These are phyloP conservation scores for Sporothrix phasma DNA, from an alignment of 2,329 filamentous ascomycete species.

Conservation along the genomic window DNA sequence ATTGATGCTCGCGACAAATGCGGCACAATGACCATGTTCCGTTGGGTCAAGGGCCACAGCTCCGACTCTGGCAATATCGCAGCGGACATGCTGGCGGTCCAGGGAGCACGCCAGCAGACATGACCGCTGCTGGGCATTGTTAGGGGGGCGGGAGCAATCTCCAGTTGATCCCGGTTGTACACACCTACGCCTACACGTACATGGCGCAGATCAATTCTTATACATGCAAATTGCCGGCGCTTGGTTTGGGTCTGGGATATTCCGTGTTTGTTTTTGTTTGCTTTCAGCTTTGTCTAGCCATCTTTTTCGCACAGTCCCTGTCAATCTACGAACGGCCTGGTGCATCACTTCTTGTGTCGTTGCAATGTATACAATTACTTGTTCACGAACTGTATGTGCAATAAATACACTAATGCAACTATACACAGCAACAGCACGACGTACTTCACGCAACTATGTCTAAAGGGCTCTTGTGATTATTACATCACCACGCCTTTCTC, in stretches of 20 bases:
- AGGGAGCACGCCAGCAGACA: constrained; percentile 38
- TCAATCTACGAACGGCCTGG: not conserved
- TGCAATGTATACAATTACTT: too few species aligned
- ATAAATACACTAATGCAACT: too few species aligned
- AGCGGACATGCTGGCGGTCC: constrained; percentile 69
- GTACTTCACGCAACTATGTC: too few species aligned
- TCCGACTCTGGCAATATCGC: constrained; percentile 63
- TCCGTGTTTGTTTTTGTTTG: not conserved
- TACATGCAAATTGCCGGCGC: not conserved
- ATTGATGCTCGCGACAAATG: constrained; percentile 58
- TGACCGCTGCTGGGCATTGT: not conserved
- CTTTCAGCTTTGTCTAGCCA: not conserved
- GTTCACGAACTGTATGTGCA: too few species aligned
- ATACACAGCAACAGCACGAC: too few species aligned
- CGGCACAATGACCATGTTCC: constrained; percentile 57
- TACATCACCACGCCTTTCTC: too few species aligned
- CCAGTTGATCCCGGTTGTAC: not conserved
- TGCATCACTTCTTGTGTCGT: too few species aligned
- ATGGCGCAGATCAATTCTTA: too few species aligned
- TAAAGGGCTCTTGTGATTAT: too few species aligned
- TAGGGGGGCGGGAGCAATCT: not conserved
- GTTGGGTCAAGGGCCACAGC: constrained; percentile 85
- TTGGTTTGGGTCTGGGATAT: not conserved
- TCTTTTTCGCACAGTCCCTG: too few species aligned
- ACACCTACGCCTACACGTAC: too few species aligned